Base-by-base conservation (phyloP, 768 basidiomycete genomes). In the Lepiota subincarnata region DNA sequence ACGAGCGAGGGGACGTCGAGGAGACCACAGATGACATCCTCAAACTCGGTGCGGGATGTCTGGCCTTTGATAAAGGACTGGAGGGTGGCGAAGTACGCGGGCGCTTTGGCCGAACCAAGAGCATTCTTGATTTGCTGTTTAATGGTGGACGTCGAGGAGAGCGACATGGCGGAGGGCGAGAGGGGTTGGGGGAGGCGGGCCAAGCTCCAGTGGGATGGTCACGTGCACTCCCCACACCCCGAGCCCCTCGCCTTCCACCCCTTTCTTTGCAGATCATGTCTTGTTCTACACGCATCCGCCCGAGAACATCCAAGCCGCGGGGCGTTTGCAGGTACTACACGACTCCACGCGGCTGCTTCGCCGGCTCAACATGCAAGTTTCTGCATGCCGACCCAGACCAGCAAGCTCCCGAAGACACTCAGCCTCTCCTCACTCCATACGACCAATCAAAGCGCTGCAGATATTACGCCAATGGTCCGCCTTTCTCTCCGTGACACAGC, bases 21-120 rank as follows among this genome's bases (percentile, higher is more conserved):
- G 8, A 48, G 20, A 18, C 13, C 7, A 41, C 40, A 53, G 31
- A 28, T 35, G 24, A 59, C 62, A 3, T 87, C 84, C 55, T 92
- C 90, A 60, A 89, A 92, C 63, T 92, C 90, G 48, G 72, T 70
- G 39, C 90, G 78, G 8, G 89, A 89, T 59, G 81, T 81, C 54
- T 74, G 74, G 0, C 84, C 89, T 26, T 79, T 76, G 2, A 91
- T 77, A 64, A 87, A 92, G 44, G 73, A 74, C 56, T 80, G 79
- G n/a, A 92, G 72, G 0, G 80, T 73, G 2, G 73, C 65, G 63
- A 87, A 90, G 64, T 92, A 92, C 0, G 55, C 61, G 0, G 72
- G 65, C 0, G 86, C 80, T 51, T 84, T 85, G 28, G 16, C 18
- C 39, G 72, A 57, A 3, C 87, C 89, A 8, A 92, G 70, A 3